Conservation (phyloP, 148 eudicot genomes). For the Gaultheria prostrata region DNA sequence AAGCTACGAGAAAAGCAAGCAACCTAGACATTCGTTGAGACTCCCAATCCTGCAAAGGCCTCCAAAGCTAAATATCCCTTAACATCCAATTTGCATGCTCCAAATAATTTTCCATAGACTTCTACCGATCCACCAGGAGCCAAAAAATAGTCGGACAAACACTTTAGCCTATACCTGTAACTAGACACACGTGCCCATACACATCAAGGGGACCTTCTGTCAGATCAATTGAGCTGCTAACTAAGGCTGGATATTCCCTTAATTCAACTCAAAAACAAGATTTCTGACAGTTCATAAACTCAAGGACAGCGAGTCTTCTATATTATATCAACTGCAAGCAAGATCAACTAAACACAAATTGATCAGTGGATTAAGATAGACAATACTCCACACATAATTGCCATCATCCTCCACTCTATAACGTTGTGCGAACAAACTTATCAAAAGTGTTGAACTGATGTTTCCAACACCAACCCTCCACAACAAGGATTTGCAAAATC, state of each 20-base stretch:
- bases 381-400: background rate
- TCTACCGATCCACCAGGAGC: background rate
- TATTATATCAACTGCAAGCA: background rate
- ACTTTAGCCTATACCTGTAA: background rate
- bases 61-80: background rate
- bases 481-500: background rate
- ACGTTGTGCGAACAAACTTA: background rate
- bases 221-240: background rate
- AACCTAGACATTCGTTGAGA: background rate
- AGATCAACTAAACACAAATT: background rate
- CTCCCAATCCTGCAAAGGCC: background rate
- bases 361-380: background rate
- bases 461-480: background rate
- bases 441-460: background rate
- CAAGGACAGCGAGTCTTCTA: background rate
- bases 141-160: background rate
- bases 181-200: background rate
- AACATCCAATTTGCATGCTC: background rate
- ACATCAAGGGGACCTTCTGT: background rate
- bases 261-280: background rate
- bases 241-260: background rate
- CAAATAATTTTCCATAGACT: background rate
- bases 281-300: background rate
- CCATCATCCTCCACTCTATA: background rate
- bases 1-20: background rate